Evolutionary conservation across 2,329 filamentous ascomycete genomes (phyloP), one percentile per base, ranked within the genome.

Genomic region (Exserohilum rostratum): DNA sequence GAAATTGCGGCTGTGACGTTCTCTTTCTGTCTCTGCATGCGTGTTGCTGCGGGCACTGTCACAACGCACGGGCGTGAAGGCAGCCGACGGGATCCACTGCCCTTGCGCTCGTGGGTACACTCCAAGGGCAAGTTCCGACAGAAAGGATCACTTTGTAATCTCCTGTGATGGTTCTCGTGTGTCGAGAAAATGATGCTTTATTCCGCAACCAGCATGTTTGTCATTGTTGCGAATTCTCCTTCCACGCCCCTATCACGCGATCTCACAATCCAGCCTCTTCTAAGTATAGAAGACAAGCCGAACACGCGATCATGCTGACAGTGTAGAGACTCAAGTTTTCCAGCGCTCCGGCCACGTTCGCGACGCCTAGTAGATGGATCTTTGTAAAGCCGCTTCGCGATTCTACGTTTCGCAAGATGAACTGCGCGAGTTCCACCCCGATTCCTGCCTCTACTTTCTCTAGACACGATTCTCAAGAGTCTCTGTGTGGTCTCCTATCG

Each of bases 31-130:
- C 13, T 42, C 20, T 46, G 43, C 43, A 46, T 27, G 30, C 31
- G 20, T 46, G 18, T 46, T 18, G 17, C 43, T 46, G 43, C 31
- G 31, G 43, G 18, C 43, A 25, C 29, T 33, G 43, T 46, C 43
- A 46, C 43, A 27, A 17, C 31, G 43, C 43, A 46, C 43, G 31
- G 30, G 31, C 43, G 31, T 35, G 43, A 46, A 35, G 25, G 43
- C 31, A 13, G 30, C 43, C 30, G 43, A 46, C 15, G 31, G 15
- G 25, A 3, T 45, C 43, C 43, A 35, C 43, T 45, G 30, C 42
- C 33, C 42, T 18, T 45, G 42, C 15, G 42, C 30, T 46, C 30
- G 20, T 35, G 13, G n/a, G 25, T 25, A 18, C 30, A 6, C 18
- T 33, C n/a, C 9, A 6, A 25, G 15, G 15, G 22, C 27, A 30